Conservation (phyloP, 208 protist species). For the Crithidia bombi region DNA sequence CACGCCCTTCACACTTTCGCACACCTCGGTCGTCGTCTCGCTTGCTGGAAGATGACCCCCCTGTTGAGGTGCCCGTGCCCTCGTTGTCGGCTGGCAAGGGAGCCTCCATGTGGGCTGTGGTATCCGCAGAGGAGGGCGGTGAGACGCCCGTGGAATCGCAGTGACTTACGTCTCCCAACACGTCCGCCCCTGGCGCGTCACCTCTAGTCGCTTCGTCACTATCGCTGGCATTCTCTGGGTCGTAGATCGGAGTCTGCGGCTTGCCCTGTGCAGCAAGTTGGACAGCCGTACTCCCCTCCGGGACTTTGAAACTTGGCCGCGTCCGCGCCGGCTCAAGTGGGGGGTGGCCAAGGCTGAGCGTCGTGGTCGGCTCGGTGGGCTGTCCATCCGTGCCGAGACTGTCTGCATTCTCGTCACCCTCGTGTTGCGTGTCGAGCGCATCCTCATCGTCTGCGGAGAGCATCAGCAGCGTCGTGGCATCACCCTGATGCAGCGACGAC, state of each 20-base stretch:
- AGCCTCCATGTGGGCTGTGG: constrained; percentile 23
- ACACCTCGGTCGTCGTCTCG: neutral
- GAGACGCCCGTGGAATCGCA: constrained; percentile 17
- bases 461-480: constrained; percentile 11
- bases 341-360: neutral
- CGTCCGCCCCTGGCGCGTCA: neutral
- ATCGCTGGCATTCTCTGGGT: neutral
- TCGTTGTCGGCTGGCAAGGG: neutral
- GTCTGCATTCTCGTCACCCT: neutral
- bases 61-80: neutral
- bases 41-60: neutral
- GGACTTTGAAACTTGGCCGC: neutral
- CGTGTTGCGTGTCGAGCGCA: neutral
- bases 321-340: neutral
- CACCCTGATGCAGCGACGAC: constrained; percentile 4
- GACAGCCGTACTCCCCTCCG: neutral
- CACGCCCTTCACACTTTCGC: neutral
- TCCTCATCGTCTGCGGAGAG: constrained; percentile 10
- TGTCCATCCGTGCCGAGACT: constrained; percentile 12
- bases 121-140: constrained; percentile 20
- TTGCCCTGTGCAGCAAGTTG: neutral
- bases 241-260: constrained; percentile 2
- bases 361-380: constrained; percentile 12
- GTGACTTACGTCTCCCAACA: neutral
- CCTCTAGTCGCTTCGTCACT: neutral